Conservation (phyloP, 768 basidiomycete species). For the Mycena kentingensis region DNA sequence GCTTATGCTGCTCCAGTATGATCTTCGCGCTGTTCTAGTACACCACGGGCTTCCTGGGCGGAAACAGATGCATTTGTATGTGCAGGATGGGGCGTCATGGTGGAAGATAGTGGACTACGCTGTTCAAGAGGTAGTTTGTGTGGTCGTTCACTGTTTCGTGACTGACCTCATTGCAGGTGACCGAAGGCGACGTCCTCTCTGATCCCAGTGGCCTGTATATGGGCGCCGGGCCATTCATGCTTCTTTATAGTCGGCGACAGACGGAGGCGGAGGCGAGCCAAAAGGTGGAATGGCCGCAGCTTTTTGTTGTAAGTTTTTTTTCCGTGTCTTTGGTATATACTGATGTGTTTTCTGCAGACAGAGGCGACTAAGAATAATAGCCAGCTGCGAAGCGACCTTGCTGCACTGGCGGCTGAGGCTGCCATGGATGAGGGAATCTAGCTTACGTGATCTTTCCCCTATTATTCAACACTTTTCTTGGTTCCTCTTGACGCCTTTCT, state of each 20-base stretch:
- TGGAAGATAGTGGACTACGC: constrained; percentile 78
- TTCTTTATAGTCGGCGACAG: constrained; percentile 59
- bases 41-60: constrained; percentile 80
- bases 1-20: constrained; percentile 54
- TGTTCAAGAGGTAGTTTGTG: constrained; percentile 57
- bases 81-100: constrained; percentile 68
- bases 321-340: not conserved
- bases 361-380: not conserved
- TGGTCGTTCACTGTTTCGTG: not conserved
- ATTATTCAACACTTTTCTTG: too few relatives aligned
- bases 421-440: too few relatives aligned
- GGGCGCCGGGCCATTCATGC: constrained; percentile 74
- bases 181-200: constrained; percentile 67
- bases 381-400: too few relatives aligned
- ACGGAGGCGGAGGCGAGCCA: constrained; percentile 6
- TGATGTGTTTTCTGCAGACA: not conserved
- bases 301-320: constrained; percentile 8
- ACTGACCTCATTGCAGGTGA: constrained; percentile 47
- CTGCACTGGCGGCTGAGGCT: too few relatives aligned
- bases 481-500: too few relatives aligned
- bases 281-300: constrained; percentile 10
- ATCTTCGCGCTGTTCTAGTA: constrained; percentile 74
- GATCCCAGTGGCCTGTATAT: constrained; percentile 75
- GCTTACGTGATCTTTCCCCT: too few relatives aligned
- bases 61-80: constrained; percentile 78